Percentiles rank a stretch among this genome's conserved stretches.
Evolutionary conservation across 2,329 filamentous ascomycete species (phyloP).

Genomic region (Xylariales sp.): DNA sequence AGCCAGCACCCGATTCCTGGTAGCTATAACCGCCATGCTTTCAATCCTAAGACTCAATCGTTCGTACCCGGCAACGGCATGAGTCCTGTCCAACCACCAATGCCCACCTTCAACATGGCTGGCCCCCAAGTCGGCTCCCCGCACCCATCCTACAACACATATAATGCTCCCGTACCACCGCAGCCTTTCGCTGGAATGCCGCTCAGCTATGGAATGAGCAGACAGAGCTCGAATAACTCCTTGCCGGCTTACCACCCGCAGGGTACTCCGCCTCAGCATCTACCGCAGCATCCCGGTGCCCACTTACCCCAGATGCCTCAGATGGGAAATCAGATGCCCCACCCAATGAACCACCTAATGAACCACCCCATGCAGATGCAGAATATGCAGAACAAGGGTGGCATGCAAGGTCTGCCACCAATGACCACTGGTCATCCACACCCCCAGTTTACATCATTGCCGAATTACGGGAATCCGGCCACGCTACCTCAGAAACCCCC

Average conservation of each 20-base stretch:
- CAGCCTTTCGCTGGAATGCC: conserved; percentile 37
- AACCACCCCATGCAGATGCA: too few relatives aligned
- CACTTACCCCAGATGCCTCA: conserved; percentile 39
- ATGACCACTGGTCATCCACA: conserved; percentile 7
- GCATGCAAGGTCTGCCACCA: conserved; percentile 30
- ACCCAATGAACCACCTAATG: conserved; percentile 20
- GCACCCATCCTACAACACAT: conserved; percentile 45
- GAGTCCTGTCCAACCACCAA: conserved; percentile 41
- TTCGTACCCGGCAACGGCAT: conserved; percentile 68
- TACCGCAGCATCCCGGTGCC: conserved; percentile 33
- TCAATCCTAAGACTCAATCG: conserved; percentile 91
- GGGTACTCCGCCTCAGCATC: conserved; percentile 26
- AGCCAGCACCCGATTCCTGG: conserved; percentile 79
- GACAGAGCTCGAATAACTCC: conserved; percentile 52
- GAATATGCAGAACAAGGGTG: conserved; percentile 40
- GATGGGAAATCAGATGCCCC: conserved; percentile 14
- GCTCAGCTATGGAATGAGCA: conserved; percentile 49
- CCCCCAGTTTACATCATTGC: conserved; percentile 45
- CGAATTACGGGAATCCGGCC: conserved; percentile 55
- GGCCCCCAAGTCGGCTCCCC: conserved; percentile 50
- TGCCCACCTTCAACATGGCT: conserved; percentile 43
- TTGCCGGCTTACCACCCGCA: conserved; percentile 44
- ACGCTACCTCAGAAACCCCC: conserved; percentile 56
- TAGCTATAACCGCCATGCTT: conserved; percentile 77
- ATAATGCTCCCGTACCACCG: conserved; percentile 41